Conservation (phyloP, 2,329 filamentous ascomycete species). For the Trichoderma sp. region DNA sequence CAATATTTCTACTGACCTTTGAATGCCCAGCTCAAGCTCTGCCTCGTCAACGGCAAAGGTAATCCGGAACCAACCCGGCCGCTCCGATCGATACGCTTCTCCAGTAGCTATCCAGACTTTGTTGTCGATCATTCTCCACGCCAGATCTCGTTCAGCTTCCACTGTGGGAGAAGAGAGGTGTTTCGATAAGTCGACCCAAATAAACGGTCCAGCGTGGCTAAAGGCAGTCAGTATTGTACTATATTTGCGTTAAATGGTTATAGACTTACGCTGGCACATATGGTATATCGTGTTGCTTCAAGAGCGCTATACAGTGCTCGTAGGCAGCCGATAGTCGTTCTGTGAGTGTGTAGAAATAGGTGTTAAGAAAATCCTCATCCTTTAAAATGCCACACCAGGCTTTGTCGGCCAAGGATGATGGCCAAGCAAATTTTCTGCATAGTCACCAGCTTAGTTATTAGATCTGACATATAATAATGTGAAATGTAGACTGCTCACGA, state of each 20-base stretch:
- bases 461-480: not conserved
- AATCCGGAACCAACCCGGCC: not conserved
- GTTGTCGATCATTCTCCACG: not conserved
- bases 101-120: not conserved
- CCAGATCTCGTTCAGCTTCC: not conserved
- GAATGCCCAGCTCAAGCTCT: not conserved
- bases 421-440: not conserved
- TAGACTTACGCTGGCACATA: not conserved
- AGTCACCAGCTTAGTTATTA: not conserved
- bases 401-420: not conserved
- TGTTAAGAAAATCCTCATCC: not conserved
- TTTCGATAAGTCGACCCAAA: not conserved
- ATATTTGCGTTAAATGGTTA: not conserved
- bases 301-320: not conserved
- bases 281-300: not conserved
- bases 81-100: not conserved
- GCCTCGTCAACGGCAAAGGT: not conserved
- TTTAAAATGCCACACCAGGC: not conserved
- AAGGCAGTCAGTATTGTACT: rapidly evolving
- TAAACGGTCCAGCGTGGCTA: not conserved
- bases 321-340: not conserved
- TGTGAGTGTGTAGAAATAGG: not conserved
- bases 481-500: not conserved
- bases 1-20: not conserved
- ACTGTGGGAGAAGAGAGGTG: not conserved